Evolutionary conservation across 768 basidiomycete species (phyloP).

Genomic region (Podaxis sp.): DNA sequence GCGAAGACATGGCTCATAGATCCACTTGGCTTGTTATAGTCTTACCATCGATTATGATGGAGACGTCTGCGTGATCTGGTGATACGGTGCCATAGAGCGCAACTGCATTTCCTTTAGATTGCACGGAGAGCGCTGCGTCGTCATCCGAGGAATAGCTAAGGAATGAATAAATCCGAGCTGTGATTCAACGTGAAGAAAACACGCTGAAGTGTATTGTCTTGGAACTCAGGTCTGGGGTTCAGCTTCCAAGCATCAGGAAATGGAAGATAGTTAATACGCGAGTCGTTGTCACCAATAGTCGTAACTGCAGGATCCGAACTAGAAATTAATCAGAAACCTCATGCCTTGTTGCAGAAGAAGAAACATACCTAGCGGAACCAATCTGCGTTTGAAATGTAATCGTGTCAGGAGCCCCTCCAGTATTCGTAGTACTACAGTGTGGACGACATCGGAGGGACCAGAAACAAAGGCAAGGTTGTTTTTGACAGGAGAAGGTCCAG

Average conservation of each 20-base stretch:
- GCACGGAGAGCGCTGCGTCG: conserved; percentile 40
- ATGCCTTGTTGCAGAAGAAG: neutral
- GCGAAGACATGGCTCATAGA: conserved; percentile 27
- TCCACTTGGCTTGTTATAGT: conserved; percentile 29
- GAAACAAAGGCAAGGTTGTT: conserved; percentile 40
- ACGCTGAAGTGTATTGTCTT: conserved; percentile 44
- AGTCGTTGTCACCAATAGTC: conserved; percentile 40
- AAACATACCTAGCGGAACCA: conserved; percentile 35
- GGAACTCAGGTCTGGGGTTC: conserved; percentile 27
- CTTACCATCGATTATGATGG: conserved; percentile 43
- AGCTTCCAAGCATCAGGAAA: conserved; percentile 34
- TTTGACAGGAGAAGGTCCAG: conserved; percentile 27
- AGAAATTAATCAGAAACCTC: neutral
- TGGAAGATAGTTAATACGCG: conserved; percentile 38
- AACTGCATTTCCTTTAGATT: conserved; percentile 51
- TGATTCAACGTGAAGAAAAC: conserved; percentile 15
- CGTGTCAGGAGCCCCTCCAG: conserved; percentile 39
- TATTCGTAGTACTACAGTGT: conserved; percentile 48
- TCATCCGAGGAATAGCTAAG: conserved; percentile 38
- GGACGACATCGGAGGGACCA: conserved; percentile 41
- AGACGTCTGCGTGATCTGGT: conserved; percentile 47
- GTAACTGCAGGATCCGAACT: conserved; percentile 26
- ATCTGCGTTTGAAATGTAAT: conserved; percentile 41
- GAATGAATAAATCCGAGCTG: neutral
- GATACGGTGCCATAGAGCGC: conserved; percentile 53